phyloP scores from a whole-genome alignment of 305 asterid species.

The Ilex paraguariensis region DNA sequence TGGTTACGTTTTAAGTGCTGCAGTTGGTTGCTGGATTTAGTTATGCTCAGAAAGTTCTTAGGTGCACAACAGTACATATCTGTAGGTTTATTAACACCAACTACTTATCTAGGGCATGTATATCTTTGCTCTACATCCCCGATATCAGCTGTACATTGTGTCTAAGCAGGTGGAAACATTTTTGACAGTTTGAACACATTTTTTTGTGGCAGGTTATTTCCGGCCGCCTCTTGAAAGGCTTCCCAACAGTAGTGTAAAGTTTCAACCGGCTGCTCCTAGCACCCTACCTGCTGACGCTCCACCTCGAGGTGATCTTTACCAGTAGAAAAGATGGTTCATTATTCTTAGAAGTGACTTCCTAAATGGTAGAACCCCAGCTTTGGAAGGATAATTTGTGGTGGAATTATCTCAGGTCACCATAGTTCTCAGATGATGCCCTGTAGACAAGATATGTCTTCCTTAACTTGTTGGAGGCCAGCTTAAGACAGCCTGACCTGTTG shows the following conservation, averaged over 20 bases:
- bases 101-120: no score
- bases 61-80: no score
- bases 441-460: conserved; percentile 56
- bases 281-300: conserved; percentile 41
- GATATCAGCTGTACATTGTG: no score
- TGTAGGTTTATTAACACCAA: no score
- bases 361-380: neutral
- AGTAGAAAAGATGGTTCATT: conserved; percentile 2
- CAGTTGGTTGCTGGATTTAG: no score
- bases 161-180: neutral
- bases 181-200: conserved; percentile 18
- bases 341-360: neutral
- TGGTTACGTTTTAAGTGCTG: no score
- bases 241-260: conserved; percentile 39
- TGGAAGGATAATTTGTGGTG: conserved; percentile 8
- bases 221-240: conserved; percentile 65
- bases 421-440: conserved; percentile 39
- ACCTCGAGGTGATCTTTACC: conserved; percentile 45
- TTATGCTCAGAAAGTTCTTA: no score
- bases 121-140: no score
- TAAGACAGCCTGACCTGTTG: conserved; percentile 23
- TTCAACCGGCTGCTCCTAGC: conserved; percentile 50
- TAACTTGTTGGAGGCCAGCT: conserved; percentile 74
- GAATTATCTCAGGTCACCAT: conserved; percentile 48
- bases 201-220: conserved; percentile 53